A percentile compares a stretch with the other conserved stretches of the same genome.
These are phyloP conservation scores for Fusarium domesticum DNA, from an alignment of 2,329 filamentous ascomycete genomes.

Conservation along the genomic window DNA sequence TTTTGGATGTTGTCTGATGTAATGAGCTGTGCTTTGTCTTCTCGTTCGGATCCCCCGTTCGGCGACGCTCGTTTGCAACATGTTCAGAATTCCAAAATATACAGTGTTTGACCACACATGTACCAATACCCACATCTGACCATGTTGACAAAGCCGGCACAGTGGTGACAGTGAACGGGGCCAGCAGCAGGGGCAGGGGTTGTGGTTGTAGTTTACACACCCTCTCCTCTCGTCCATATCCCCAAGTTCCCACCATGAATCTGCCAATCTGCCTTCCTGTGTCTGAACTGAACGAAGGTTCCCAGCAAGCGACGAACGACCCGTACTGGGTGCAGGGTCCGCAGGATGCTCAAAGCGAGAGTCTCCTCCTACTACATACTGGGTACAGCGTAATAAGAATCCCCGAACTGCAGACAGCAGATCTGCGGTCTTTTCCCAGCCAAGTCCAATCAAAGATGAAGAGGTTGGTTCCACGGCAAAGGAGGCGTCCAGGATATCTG, in stretches of 20 bases:
- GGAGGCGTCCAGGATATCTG: conserved; percentile 27
- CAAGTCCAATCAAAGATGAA: conserved; percentile 27
- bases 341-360: conserved; percentile 26
- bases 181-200: conserved; percentile 15
- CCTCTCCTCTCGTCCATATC: no score
- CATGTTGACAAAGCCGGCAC: conserved; percentile 25
- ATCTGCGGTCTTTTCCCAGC: conserved; percentile 32
- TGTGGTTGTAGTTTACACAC: conserved; percentile 22
- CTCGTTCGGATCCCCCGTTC: background rate
- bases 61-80: background rate
- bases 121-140: conserved; percentile 6
- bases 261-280: conserved; percentile 6
- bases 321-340: conserved; percentile 23
- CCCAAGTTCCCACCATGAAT: background rate
- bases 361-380: conserved; percentile 18
- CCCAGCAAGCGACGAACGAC: conserved; percentile 18
- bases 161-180: conserved; percentile 25
- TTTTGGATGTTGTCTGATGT: conserved; percentile 10
- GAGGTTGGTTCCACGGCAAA: conserved; percentile 26
- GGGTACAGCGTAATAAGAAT: conserved; percentile 19
- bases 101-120: background rate
- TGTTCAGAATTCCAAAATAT: background rate
- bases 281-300: conserved; percentile 1
- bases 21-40: conserved; percentile 6
- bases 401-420: conserved; percentile 24